These are phyloP conservation scores for Penicillium nucicola DNA, from an alignment of 495 filamentous ascomycete genomes.

Conservation along the genomic window DNA sequence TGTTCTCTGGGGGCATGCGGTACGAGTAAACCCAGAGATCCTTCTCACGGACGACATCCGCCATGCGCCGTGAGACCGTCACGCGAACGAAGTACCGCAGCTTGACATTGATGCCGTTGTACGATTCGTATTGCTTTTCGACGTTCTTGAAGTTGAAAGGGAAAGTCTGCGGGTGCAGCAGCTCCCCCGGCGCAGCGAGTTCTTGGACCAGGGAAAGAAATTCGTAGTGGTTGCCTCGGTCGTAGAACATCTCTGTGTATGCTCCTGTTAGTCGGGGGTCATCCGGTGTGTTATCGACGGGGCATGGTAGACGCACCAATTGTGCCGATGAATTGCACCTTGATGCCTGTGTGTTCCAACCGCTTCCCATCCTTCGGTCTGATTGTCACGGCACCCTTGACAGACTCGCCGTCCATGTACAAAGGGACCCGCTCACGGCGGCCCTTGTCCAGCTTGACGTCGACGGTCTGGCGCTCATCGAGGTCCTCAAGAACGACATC, in stretches of 20 bases:
- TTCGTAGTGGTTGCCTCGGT: constrained; percentile 98
- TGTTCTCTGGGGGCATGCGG: constrained; percentile 96
- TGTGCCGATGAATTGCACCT: constrained; percentile 98
- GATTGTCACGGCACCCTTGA: constrained; percentile 92
- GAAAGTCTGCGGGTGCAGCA: constrained; percentile 97
- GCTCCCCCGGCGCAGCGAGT: constrained; percentile 90
- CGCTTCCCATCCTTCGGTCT: constrained; percentile 98
- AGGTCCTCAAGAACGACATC: constrained; percentile 94
- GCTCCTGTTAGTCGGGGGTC: neutral
- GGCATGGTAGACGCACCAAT: constrained; percentile 61
- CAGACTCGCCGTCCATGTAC: constrained; percentile 97
- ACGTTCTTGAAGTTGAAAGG: constrained; percentile 99
- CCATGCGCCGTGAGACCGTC: constrained; percentile 94
- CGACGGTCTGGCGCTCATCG: constrained; percentile 91
- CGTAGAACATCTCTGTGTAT: constrained; percentile 95
- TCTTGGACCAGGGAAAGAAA: constrained; percentile 96
- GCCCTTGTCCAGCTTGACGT: constrained; percentile 97
- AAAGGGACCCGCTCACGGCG: constrained; percentile 92
- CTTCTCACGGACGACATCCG: constrained; percentile 97
- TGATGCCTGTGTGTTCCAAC: constrained; percentile 97
- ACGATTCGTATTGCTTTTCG: constrained; percentile 99
- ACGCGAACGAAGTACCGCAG: constrained; percentile 97
- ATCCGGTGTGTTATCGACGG: neutral
- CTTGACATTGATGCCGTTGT: constrained; percentile 99
- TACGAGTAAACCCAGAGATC: constrained; percentile 99